These are phyloP conservation scores for Neurospora sp. DNA, from an alignment of 495 filamentous ascomycete species.

Conservation along the genomic window DNA sequence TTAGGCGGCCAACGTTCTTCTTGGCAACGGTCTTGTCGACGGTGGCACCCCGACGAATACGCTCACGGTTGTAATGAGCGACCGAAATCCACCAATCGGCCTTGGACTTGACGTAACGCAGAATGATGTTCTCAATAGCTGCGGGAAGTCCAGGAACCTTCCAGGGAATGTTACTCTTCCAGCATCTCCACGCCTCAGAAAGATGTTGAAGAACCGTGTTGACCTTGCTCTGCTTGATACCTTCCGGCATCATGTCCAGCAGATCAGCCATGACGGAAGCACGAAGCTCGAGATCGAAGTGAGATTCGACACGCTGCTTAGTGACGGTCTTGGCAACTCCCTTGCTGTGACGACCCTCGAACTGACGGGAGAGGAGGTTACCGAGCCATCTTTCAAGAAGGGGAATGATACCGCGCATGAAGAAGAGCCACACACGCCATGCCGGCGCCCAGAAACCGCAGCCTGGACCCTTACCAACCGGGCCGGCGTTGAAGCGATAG, in stretches of 20 bases:
- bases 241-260: slow-evolving; percentile 99
- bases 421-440: slow-evolving; percentile 99
- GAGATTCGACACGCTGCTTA: slow-evolving; percentile 97
- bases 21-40: slow-evolving; percentile 99
- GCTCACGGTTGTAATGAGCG: slow-evolving; percentile 95
- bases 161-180: slow-evolving; percentile 99
- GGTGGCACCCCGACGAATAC: slow-evolving; percentile 89
- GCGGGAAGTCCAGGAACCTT: slow-evolving; percentile 95
- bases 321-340: slow-evolving; percentile 99
- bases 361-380: slow-evolving; percentile 92
- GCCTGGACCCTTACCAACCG: slow-evolving; percentile 95
- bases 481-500: slow-evolving; percentile 96
- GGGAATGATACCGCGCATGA: slow-evolving; percentile 98
- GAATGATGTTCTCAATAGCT: slow-evolving; percentile 95
- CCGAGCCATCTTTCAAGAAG: slow-evolving; percentile 96
- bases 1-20: slow-evolving; percentile 95
- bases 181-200: slow-evolving; percentile 96
- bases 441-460: slow-evolving; percentile 99
- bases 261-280: slow-evolving; percentile 98
- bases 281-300: slow-evolving; percentile 95
- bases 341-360: slow-evolving; percentile 98
- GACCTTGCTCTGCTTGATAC: slow-evolving; percentile 99
- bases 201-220: slow-evolving; percentile 96
- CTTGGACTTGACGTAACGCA: slow-evolving; percentile 97
- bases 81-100: slow-evolving; percentile 99